phyloP scores from a whole-genome alignment of 176 grass and related monocot genomes.

The Juncus inflexus region DNA sequence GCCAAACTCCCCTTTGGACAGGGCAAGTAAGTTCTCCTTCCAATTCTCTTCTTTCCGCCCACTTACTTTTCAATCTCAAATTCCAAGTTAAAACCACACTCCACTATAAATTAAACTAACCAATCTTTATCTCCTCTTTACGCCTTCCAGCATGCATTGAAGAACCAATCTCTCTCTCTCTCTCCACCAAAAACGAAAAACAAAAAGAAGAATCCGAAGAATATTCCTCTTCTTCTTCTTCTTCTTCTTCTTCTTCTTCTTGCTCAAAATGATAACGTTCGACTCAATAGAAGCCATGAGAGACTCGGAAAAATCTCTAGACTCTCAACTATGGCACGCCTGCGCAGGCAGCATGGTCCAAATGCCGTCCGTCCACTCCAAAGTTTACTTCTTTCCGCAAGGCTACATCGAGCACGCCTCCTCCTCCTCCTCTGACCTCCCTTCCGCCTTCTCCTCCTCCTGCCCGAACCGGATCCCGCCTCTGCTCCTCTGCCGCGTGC shows the following conservation, averaged over 20 bases:
- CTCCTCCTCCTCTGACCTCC: slow-evolving; percentile 29
- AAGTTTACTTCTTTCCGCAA: slow-evolving; percentile 94
- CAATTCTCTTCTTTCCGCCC: background rate
- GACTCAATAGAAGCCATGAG: slow-evolving; percentile 28
- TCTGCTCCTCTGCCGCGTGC: slow-evolving; percentile 50
- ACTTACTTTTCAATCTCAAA: background rate
- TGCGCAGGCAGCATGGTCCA: slow-evolving; percentile 85
- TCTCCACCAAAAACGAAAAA: background rate
- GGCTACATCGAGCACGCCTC: slow-evolving; percentile 89
- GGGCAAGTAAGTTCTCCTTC: background rate
- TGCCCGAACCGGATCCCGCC: slow-evolving; percentile 29
- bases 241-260: background rate
- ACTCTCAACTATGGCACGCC: slow-evolving; percentile 86
- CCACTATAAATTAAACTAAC: background rate
- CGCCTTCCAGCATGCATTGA: slow-evolving; percentile 26
- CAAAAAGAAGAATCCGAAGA: background rate
- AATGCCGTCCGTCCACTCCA: slow-evolving; percentile 73
- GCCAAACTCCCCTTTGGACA: background rate
- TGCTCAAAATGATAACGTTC: slow-evolving; percentile 38
- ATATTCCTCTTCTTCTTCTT: background rate
- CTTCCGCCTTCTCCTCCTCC: slow-evolving; percentile 25
- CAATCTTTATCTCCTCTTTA: background rate
- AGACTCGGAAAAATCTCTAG: slow-evolving; percentile 36
- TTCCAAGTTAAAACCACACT: slow-evolving; percentile 6
- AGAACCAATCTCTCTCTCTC: background rate